Evolutionary conservation across 371 early-diverging fungal genomes (phyloP).

Genomic region (Mucor indicus): DNA sequence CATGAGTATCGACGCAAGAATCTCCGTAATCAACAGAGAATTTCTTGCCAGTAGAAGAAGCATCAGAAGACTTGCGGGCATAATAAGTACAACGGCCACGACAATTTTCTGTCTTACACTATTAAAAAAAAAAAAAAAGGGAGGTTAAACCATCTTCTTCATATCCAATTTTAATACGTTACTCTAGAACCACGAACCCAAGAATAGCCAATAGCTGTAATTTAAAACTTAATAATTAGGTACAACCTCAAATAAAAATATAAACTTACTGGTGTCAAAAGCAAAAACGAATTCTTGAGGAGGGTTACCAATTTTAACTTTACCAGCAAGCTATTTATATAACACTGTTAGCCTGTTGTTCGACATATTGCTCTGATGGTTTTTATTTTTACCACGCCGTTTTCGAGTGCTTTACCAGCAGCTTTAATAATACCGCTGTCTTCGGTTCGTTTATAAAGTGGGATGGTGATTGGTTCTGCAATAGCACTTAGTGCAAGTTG

Average conservation of each 20-base stretch:
- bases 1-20: conserved; percentile 39
- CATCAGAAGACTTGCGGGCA: conserved; percentile 29
- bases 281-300: conserved; percentile 48
- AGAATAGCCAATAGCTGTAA: conserved; percentile 45
- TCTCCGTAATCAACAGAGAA: conserved; percentile 45
- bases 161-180: conserved; percentile 13
- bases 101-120: conserved; percentile 48
- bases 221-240: conserved; percentile 21
- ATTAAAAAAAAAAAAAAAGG: conserved; percentile 7
- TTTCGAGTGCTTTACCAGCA: conserved; percentile 39
- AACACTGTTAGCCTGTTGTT: no score
- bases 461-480: conserved; percentile 36
- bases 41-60: conserved; percentile 25
- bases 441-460: conserved; percentile 38
- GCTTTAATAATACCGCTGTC: conserved; percentile 33
- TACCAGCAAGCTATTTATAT: conserved; percentile 50
- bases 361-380: neutral
- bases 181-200: conserved; percentile 51
- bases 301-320: conserved; percentile 40
- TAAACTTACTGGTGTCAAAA: conserved; percentile 46
- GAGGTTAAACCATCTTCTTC: no score
- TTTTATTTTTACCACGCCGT: conserved; percentile 35
- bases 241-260: conserved; percentile 14
- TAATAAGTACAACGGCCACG: conserved; percentile 45
- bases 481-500: conserved; percentile 36